These are phyloP conservation scores for Ceriops zippeliana DNA, from an alignment of 345 rosid species.

Conservation along the genomic window DNA sequence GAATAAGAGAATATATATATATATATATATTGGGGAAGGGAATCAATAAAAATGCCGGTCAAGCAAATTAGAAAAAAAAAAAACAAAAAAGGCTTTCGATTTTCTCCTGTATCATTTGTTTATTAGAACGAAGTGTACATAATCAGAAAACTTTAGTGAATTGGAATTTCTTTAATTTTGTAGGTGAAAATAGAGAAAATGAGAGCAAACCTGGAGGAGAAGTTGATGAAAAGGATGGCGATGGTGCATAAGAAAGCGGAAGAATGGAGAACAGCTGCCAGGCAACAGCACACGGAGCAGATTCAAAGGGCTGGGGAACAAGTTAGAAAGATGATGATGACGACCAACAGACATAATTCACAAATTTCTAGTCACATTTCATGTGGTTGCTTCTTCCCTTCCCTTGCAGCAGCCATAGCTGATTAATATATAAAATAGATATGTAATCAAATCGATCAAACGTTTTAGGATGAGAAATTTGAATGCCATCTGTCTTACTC, in stretches of 20 bases:
- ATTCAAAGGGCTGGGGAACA: conserved; percentile 46
- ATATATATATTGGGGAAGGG: no score
- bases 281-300: conserved; percentile 60
- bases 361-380: conserved; percentile 41
- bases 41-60: no score
- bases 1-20: no score
- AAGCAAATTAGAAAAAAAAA: no score
- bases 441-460: background rate
- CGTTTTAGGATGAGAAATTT: background rate
- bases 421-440: background rate
- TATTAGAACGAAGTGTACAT: no score
- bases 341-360: conserved; percentile 17
- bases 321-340: conserved; percentile 35
- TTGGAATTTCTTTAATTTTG: background rate
- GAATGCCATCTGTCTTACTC: no score
- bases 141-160: no score
- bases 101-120: no score
- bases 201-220: conserved; percentile 84
- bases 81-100: no score
- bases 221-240: conserved; percentile 83
- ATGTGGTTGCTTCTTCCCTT: conserved; percentile 55
- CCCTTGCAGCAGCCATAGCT: conserved; percentile 44
- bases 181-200: conserved; percentile 88
- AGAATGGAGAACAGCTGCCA: conserved; percentile 72
- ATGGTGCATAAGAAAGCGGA: conserved; percentile 67